Evolutionary conservation across 2,329 filamentous ascomycete genomes (phyloP), one percentile per base, ranked within the genome.

Genomic region (Elsinoe ampelina): DNA sequence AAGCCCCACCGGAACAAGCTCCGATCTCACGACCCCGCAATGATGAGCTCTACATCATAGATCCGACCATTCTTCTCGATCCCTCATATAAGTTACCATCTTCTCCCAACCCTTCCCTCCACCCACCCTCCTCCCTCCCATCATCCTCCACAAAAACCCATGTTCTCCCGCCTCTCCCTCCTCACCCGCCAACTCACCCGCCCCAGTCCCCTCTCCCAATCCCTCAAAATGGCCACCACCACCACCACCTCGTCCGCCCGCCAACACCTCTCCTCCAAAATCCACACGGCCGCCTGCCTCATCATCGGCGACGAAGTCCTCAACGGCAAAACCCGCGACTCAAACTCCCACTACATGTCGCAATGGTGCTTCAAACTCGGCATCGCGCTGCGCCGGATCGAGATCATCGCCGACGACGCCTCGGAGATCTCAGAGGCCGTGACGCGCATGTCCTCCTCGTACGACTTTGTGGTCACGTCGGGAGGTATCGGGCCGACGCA

Each of bases 271-370:
- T 41, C 34, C 39, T 51, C 61, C 67, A 83, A 80, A 59, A 95
- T 97, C 63, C 84, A 89, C 68, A 96, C 91, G 47, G 93, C 92
- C 10, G 92, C 87, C 57, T 95, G 89, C 71, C 74, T 97, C 61
- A 90, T 98, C 59, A 97, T 98, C 65, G 92, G 92, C n/a, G 92
- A 97, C 73, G 92, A 96, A 71, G 90, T 97, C 4, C 78, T 97
- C 3, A 91, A 90, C 19, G 92, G 93, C 65, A 97, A 97, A 81
- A 85, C 81, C 41, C 76, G 83, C 61, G 81, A 84, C 71, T 83
- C 82, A 58, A 86, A 86, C 68, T 84, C 80, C 56, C 72, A 81
- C 45, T 86, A 77, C 70, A 77, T 84, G 60, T 80, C 82, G 59
- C 83, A 81, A 66, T 86, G 77, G 70, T 86, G 83, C 71, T 86